Percentiles rank a stretch among this genome's conserved stretches.
Conservation (phyloP, 345 rosid genomes). For the Jatropha curcas region DNA sequence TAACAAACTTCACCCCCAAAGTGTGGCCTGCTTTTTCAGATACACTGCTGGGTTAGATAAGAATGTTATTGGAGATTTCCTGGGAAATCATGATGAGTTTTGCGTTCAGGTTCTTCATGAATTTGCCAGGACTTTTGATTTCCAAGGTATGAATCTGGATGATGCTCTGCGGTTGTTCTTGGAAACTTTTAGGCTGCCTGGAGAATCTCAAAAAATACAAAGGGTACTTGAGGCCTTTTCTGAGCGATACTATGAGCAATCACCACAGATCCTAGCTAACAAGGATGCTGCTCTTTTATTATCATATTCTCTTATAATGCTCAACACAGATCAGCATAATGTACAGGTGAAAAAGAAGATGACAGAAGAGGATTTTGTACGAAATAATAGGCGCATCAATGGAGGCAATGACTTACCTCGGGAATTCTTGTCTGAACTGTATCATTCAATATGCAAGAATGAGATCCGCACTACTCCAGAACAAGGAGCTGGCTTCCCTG, state of each 20-base stretch:
- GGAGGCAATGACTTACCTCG: constrained; percentile 74
- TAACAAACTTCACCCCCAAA: constrained; percentile 62
- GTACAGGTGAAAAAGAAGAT: constrained; percentile 72
- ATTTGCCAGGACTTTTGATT: constrained; percentile 69
- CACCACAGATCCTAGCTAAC: constrained; percentile 52
- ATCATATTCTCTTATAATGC: constrained; percentile 74
- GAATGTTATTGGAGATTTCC: constrained; percentile 65
- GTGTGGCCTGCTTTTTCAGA: constrained; percentile 69
- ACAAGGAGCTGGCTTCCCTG: constrained; percentile 53
- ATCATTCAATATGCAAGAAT: constrained; percentile 61
- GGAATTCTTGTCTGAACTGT: constrained; percentile 66
- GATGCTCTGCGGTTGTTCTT: constrained; percentile 70
- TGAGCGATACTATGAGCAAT: constrained; percentile 80
- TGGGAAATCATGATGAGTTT: constrained; percentile 76
- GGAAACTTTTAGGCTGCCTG: constrained; percentile 76
- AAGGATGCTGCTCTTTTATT: constrained; percentile 69
- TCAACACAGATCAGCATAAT: constrained; percentile 80
- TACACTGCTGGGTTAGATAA: constrained; percentile 74
- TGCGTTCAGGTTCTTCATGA: constrained; percentile 72
- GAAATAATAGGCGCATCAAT: constrained; percentile 66
- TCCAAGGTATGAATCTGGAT: constrained; percentile 64
- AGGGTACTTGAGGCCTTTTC: constrained; percentile 83
- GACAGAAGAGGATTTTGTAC: constrained; percentile 76
- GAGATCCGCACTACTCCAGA: constrained; percentile 74
- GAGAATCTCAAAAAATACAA: constrained; percentile 81